Conservation (phyloP, 129 eudicot species). For the Pulicaria dysenterica region DNA sequence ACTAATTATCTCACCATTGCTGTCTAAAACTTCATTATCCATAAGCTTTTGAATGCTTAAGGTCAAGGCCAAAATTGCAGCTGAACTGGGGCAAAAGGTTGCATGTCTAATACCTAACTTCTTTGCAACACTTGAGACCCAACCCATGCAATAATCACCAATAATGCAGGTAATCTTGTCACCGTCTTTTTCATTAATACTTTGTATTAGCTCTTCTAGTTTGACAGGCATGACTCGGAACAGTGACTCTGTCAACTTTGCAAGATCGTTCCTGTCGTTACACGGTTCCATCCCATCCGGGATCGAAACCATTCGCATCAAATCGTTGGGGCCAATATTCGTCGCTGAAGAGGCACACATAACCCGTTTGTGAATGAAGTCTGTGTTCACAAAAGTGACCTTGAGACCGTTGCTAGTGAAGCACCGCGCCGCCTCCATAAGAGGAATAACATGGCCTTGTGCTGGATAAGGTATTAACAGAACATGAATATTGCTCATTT, state of each 20-base stretch:
- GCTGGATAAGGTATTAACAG: constrained; percentile 55
- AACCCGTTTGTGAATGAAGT: constrained; percentile 42
- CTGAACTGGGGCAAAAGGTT: constrained; percentile 39
- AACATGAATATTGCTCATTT: constrained; percentile 32
- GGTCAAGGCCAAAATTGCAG: constrained; percentile 23
- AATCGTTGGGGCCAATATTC: constrained; percentile 8
- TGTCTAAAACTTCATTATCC: constrained; percentile 41
- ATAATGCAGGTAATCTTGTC: constrained; percentile 44
- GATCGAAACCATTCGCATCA: constrained; percentile 39
- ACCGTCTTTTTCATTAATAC: constrained; percentile 19
- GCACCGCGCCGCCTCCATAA: constrained; percentile 43
- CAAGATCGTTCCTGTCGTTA: constrained; percentile 50
- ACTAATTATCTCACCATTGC: constrained; percentile 12
- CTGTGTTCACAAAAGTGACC: constrained; percentile 55
- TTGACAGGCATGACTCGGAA: constrained; percentile 33
- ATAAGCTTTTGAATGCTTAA: constrained; percentile 41
- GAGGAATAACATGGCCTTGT: constrained; percentile 74
- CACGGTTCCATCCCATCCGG: constrained; percentile 55
- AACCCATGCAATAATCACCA: constrained; percentile 44
- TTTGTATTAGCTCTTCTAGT: constrained; percentile 39
- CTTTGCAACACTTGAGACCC: constrained; percentile 44
- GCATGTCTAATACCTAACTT: constrained; percentile 38
- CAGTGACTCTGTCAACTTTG: constrained; percentile 25
- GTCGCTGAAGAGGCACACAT: constrained; percentile 23
- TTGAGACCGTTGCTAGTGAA: constrained; percentile 37